These are phyloP conservation scores for Fusarium sp. DNA, from an alignment of 2,329 filamentous ascomycete species.

Conservation along the genomic window DNA sequence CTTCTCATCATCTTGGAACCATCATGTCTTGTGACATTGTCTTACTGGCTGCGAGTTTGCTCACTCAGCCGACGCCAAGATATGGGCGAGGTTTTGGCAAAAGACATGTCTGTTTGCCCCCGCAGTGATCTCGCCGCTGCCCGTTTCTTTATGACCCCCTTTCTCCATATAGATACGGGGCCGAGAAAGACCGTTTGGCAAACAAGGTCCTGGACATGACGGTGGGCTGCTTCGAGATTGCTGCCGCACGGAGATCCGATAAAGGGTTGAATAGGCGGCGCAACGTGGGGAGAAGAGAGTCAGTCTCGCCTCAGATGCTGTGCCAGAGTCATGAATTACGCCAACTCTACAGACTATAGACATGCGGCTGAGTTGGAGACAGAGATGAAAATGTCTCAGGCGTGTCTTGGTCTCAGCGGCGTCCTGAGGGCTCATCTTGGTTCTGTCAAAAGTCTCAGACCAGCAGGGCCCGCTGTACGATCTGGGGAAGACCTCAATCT, in stretches of 20 bases:
- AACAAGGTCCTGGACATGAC: slow-evolving; percentile 13
- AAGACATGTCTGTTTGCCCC: slow-evolving; percentile 30
- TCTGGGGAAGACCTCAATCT: slow-evolving; percentile 31
- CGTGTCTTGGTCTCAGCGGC: not conserved
- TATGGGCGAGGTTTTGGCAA: not conserved
- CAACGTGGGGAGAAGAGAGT: slow-evolving; percentile 15
- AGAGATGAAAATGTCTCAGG: slow-evolving; percentile 12
- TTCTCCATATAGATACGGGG: slow-evolving; percentile 4
- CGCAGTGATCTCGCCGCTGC: slow-evolving; percentile 8
- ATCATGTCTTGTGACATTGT: slow-evolving; percentile 33
- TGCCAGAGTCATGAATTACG: slow-evolving; percentile 14
- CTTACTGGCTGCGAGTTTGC: slow-evolving; percentile 34
- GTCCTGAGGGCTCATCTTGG: slow-evolving; percentile 23
- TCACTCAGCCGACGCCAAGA: slow-evolving; percentile 9
- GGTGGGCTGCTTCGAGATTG: slow-evolving; percentile 7
- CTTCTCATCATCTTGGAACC: slow-evolving; percentile 4
- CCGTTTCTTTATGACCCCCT: slow-evolving; percentile 1
- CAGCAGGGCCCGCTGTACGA: slow-evolving; percentile 19
- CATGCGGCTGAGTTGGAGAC: slow-evolving; percentile 12
- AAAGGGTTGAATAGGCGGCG: slow-evolving; percentile 2
- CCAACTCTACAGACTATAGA: slow-evolving; percentile 5
- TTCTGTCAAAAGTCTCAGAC: slow-evolving; percentile 13
- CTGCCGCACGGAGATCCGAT: slow-evolving; percentile 1
- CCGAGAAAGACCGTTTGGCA: slow-evolving; percentile 27
- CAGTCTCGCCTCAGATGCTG: slow-evolving; percentile 28